These are phyloP conservation scores for Podospora tetraspora DNA, from an alignment of 495 filamentous ascomycete genomes.

Conservation along the genomic window DNA sequence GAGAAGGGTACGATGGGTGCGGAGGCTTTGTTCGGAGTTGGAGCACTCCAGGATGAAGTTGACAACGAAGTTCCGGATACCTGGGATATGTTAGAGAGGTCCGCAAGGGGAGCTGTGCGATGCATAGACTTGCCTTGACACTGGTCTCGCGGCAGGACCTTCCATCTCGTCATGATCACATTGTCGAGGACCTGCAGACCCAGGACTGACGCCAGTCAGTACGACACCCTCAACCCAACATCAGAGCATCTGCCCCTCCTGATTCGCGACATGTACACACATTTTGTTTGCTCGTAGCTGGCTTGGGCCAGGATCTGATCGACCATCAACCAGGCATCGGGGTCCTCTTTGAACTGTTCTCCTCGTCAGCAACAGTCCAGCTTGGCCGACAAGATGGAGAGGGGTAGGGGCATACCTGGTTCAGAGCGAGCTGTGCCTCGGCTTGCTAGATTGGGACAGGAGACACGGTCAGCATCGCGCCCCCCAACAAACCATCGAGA, in stretches of 20 bases:
- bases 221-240: not conserved
- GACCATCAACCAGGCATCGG: constrained; percentile 94
- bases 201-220: constrained; percentile 64
- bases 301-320: constrained; percentile 91
- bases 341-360: constrained; percentile 91
- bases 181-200: constrained; percentile 94
- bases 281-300: constrained; percentile 93
- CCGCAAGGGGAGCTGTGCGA: not conserved
- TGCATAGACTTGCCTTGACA: constrained; percentile 62
- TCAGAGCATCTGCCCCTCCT: not conserved
- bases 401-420: constrained; percentile 62
- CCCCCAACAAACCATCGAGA: constrained; percentile 19
- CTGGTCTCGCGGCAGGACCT: constrained; percentile 90
- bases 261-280: constrained; percentile 45
- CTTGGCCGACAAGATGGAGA: not conserved
- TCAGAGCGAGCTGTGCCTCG: constrained; percentile 86
- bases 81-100: constrained; percentile 38
- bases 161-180: constrained; percentile 99
- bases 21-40: constrained; percentile 76
- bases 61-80: constrained; percentile 98
- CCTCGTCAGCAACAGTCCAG: constrained; percentile 28
- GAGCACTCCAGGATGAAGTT: constrained; percentile 94
- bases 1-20: constrained; percentile 74
- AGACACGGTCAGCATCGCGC: not conserved
- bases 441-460: constrained; percentile 67